Conservation (phyloP, 176 grass and related monocot species). For the Oryza longistaminata region DNA sequence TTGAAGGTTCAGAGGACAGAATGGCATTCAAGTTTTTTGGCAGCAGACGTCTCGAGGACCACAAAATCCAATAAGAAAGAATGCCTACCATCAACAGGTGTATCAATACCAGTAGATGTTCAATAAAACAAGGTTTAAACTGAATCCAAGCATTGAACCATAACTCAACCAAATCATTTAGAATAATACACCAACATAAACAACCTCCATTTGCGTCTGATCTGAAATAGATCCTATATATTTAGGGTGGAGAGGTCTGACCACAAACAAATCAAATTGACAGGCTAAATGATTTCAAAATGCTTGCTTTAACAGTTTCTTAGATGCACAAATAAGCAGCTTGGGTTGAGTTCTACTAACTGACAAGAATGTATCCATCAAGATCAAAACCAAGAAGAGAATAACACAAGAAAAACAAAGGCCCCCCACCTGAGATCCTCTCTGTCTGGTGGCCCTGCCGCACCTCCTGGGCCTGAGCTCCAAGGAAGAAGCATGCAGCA, state of each 20-base stretch:
- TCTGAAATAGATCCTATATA: not conserved
- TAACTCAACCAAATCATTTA: not conserved
- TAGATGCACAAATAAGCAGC: constrained; percentile 34
- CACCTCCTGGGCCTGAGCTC: constrained; percentile 52
- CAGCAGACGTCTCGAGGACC: not conserved
- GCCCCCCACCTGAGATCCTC: constrained; percentile 75
- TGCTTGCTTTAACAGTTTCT: constrained; percentile 14
- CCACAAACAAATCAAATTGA: not conserved
- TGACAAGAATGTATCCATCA: constrained; percentile 29
- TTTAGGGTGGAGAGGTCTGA: not conserved
- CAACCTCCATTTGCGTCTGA: not conserved
- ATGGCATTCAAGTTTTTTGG: not conserved
- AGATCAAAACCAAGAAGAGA: constrained; percentile 30
- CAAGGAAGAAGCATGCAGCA: constrained; percentile 31
- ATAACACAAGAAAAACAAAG: not conserved
- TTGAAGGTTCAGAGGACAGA: not conserved
- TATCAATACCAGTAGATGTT: not conserved
- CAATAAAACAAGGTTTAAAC: not conserved
- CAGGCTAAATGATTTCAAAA: constrained; percentile 5
- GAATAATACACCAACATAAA: not conserved
- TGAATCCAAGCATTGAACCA: not conserved
- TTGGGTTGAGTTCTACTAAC: constrained; percentile 6
- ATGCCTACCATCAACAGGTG: not conserved
- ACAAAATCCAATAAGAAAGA: not conserved
- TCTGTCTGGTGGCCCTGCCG: constrained; percentile 68